phyloP scores from a whole-genome alignment of 192 early-diverging fungal species.

The Linnemannia schmuckeri region DNA sequence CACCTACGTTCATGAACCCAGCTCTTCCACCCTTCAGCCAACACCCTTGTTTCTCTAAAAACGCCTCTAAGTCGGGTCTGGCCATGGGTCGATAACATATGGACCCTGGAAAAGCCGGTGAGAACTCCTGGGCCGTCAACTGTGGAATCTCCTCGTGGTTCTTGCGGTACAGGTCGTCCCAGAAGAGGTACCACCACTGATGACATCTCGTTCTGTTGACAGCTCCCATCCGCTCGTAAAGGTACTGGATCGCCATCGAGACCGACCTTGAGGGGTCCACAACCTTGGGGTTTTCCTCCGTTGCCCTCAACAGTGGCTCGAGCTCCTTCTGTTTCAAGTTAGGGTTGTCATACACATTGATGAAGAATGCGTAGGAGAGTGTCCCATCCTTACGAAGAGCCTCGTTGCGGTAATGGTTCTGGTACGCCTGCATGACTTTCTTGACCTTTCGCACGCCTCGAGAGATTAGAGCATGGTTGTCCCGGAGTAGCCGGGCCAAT shows the following conservation, averaged over 20 bases:
- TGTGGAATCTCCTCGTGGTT: constrained; percentile 62
- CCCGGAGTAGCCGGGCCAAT: constrained; percentile 64
- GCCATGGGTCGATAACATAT: constrained; percentile 72
- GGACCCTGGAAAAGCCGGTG: constrained; percentile 71
- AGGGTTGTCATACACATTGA: constrained; percentile 61
- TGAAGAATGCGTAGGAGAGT: constrained; percentile 61
- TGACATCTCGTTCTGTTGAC: constrained; percentile 56
- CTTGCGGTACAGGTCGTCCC: constrained; percentile 77
- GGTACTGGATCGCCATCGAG: constrained; percentile 38
- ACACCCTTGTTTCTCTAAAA: constrained; percentile 59
- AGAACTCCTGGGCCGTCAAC: constrained; percentile 67
- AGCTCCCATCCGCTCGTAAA: constrained; percentile 58
- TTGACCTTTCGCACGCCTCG: constrained; percentile 53
- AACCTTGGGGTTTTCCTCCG: constrained; percentile 53
- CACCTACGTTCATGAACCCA: constrained; percentile 73
- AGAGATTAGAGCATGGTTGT: constrained; percentile 69
- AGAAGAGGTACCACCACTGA: constrained; percentile 77
- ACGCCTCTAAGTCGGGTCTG: constrained; percentile 65
- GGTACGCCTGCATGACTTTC: constrained; percentile 59
- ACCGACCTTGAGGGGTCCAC: constrained; percentile 30
- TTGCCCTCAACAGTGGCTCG: constrained; percentile 40
- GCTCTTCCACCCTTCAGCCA: constrained; percentile 55
- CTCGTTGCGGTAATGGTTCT: constrained; percentile 59
- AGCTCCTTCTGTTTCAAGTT: constrained; percentile 47
- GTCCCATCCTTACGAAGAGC: constrained; percentile 65